Evolutionary conservation across 2,329 filamentous ascomycete species (phyloP), one percentile per base, ranked within the genome.

Genomic region (Acarospora socialis): DNA sequence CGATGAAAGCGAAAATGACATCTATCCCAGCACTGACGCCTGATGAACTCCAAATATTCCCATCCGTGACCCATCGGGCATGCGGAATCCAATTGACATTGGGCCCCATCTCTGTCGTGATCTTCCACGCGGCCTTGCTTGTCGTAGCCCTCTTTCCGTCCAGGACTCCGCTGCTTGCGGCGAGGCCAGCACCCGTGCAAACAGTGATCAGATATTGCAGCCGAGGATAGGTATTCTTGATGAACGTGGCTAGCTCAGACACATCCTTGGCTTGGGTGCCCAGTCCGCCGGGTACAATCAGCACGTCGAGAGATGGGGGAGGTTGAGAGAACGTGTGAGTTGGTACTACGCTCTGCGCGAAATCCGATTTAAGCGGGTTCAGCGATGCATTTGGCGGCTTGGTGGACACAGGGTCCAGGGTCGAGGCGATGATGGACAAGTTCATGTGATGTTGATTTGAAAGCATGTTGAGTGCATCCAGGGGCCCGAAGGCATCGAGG

Each of bases 11-110:
- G 46, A 72, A 59, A 25, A 61, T 67, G 37, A 68, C 55, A 55
- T 78, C 73, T 27, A 74, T 75, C 0, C 73, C 73, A 1, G 73
- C 72, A 31, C 63, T 64, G 4, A 77, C 63, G 0, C 77, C 75
- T 0, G 70, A 73, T 2, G 68, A 69, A 3, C 68, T 71, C 73
- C 75, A 81, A 5, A 78, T 55, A 36, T 77, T 74, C 3, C 69
- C 73, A 50, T 80, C 74, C 0, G 61, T 55, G 0, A 77, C 68
- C 68, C 72, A 81, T 22, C 77, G 60, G 13, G 76, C 76, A 17
- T 62, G 59, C 0, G 59, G 52, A 16, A 74, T 60, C 76, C 76
- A 81, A 1, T 67, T 50, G 0, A 75, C 69, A 1, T 60, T 53
- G 0, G 63, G 59, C 0, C 67, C 61, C 32, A 61, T 52, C 1